Conservation (phyloP, 1,284 basidiomycete species). For the Peniophora sp. region DNA sequence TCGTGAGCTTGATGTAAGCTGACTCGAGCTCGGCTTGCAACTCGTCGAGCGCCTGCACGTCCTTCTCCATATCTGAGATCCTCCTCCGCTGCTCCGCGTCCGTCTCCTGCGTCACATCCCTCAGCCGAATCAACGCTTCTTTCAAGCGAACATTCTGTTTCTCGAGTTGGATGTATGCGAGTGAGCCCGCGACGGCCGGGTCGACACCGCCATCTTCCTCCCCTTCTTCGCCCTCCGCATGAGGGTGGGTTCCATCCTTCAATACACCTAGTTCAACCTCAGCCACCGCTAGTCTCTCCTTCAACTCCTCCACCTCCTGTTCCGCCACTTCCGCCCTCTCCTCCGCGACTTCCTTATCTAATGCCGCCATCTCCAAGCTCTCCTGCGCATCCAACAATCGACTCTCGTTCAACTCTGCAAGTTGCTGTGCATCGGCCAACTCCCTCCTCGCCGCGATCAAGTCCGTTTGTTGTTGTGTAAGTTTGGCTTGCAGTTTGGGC, state of each 20-base stretch:
- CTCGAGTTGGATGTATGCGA: constrained; percentile 88
- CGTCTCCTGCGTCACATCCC: constrained; percentile 83
- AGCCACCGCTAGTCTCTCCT: constrained; percentile 72
- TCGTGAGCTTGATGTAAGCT: constrained; percentile 70
- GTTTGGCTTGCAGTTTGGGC: constrained; percentile 85
- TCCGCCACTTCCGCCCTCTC: constrained; percentile 83
- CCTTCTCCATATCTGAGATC: constrained; percentile 86
- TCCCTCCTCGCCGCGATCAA: constrained; percentile 62
- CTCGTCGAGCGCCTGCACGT: constrained; percentile 64
- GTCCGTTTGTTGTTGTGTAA: constrained; percentile 73
- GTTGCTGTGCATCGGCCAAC: constrained; percentile 59
- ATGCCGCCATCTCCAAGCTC: constrained; percentile 88
- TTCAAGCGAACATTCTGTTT: constrained; percentile 95
- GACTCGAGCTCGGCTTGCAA: constrained; percentile 82
- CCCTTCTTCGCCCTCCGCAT: constrained; percentile 7
- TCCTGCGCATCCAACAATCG: constrained; percentile 72
- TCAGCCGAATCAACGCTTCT: constrained; percentile 88
- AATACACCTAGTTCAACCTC: constrained; percentile 82
- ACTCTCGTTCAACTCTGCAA: constrained; percentile 51
- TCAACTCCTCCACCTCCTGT: constrained; percentile 67
- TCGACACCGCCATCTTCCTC: constrained; percentile 27
- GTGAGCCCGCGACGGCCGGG: constrained; percentile 47
- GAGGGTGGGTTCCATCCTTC: constrained; percentile 38
- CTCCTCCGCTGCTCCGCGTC: constrained; percentile 80
- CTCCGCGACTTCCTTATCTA: constrained; percentile 97